Conservation (phyloP, 305 asterid species). For the Withania somnifera region DNA sequence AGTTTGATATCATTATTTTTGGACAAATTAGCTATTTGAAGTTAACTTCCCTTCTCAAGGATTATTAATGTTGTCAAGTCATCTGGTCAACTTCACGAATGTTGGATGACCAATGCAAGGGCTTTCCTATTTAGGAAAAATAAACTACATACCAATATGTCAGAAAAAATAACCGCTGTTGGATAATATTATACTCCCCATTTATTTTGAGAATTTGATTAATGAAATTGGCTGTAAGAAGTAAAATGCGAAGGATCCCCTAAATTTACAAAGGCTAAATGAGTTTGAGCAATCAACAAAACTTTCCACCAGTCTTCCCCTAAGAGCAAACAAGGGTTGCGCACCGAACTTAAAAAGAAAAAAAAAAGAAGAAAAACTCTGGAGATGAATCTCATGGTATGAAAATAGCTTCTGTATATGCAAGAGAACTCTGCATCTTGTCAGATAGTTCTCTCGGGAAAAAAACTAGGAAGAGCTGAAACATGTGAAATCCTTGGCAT, state of each 20-base stretch:
- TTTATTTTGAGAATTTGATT: not conserved
- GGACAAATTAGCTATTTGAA: not conserved
- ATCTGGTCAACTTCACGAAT: not conserved
- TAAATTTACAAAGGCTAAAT: not conserved
- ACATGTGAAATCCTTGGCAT: not conserved
- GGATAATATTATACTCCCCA: not conserved
- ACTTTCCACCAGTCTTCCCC: not conserved
- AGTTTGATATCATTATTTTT: conserved; percentile 6
- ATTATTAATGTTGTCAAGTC: not conserved
- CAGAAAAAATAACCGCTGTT: not conserved
- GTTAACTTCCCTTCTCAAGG: not conserved
- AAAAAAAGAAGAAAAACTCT: not conserved
- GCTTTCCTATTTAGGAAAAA: not conserved
- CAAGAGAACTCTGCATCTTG: not conserved
- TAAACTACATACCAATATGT: not conserved
- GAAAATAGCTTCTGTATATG: not conserved
- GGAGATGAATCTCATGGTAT: not conserved
- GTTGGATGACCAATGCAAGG: not conserved
- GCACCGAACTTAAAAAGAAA: not conserved
- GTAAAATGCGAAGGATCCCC: not conserved
- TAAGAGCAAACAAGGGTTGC: not conserved
- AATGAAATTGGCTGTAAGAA: not conserved
- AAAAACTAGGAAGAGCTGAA: not conserved
- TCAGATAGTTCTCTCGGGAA: not conserved
- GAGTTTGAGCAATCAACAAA: not conserved